phyloP scores from a whole-genome alignment of 1,284 basidiomycete genomes.

The Pyrrhoderma noxium region DNA sequence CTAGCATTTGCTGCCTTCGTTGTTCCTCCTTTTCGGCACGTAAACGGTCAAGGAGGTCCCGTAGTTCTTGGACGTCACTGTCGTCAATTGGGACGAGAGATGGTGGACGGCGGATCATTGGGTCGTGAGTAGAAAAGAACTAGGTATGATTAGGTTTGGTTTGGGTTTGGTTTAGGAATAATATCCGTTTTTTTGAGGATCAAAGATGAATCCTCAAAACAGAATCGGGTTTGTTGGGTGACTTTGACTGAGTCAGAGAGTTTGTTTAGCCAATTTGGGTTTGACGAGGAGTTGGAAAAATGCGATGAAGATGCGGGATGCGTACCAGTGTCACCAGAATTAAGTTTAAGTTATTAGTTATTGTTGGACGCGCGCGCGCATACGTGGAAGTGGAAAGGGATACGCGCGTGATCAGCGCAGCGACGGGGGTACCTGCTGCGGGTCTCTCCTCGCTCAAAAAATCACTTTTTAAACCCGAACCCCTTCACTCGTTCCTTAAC shows the following conservation, averaged over 20 bases:
- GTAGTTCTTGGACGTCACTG: slow-evolving; percentile 65
- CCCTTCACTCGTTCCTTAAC: slow-evolving; percentile 7
- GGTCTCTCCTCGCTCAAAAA: too few relatives aligned
- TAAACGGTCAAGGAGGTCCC: slow-evolving; percentile 29
- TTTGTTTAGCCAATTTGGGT: not conserved
- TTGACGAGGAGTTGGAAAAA: slow-evolving; percentile 2
- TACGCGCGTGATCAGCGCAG: slow-evolving; percentile 10
- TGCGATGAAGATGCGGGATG: too few relatives aligned
- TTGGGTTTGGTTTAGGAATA: not conserved
- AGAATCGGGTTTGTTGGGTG: too few relatives aligned
- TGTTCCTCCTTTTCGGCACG: not conserved
- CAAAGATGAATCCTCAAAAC: too few relatives aligned
- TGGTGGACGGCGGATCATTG: slow-evolving; percentile 69
- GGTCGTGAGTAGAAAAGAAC: slow-evolving; percentile 2
- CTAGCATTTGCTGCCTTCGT: not conserved
- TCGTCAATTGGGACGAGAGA: slow-evolving; percentile 70
- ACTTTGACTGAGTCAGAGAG: not conserved
- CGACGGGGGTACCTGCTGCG: too few relatives aligned
- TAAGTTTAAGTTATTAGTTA: too few relatives aligned
- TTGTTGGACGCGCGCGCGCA: not conserved
- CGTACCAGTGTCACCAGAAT: too few relatives aligned
- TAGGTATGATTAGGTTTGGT: not conserved
- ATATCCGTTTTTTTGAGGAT: too few relatives aligned
- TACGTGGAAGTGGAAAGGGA: slow-evolving; percentile 2
- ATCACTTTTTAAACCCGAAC: too few relatives aligned